Evolutionary conservation across 2,329 filamentous ascomycete species (phyloP).

Genomic region (Xylariaceae sp.): DNA sequence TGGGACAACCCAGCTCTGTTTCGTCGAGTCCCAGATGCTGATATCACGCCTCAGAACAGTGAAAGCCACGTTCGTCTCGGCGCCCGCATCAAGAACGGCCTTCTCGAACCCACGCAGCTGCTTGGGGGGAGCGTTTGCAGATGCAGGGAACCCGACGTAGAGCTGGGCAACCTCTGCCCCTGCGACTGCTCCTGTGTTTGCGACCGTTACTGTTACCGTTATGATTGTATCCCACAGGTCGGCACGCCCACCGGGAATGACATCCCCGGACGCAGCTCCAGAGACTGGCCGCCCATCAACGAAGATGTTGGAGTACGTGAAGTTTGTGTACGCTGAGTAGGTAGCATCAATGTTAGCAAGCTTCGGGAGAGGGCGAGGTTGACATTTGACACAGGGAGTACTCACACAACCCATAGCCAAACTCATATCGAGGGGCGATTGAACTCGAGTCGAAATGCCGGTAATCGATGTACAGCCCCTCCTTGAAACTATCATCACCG

Average conservation of each 20-base stretch:
- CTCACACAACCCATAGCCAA: conserved; percentile 60
- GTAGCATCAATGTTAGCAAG: not conserved
- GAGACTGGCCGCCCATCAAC: conserved; percentile 37
- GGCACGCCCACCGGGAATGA: conserved; percentile 42
- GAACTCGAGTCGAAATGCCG: conserved; percentile 57
- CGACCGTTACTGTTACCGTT: conserved; percentile 57
- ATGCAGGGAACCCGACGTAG: conserved; percentile 44
- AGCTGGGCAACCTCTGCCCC: conserved; percentile 69
- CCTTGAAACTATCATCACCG: conserved; percentile 52
- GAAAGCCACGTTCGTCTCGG: conserved; percentile 48
- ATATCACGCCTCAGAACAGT: conserved; percentile 58
- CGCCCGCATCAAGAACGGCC: conserved; percentile 47
- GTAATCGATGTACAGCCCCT: conserved; percentile 64
- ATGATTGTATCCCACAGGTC: conserved; percentile 46
- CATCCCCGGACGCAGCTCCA: conserved; percentile 39
- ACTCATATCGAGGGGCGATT: conserved; percentile 60
- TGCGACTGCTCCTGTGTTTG: conserved; percentile 59
- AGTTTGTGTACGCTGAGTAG: conserved; percentile 62
- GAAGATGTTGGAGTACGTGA: conserved; percentile 54
- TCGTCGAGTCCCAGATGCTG: conserved; percentile 59
- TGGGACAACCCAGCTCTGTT: conserved; percentile 55
- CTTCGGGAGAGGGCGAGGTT: not conserved
- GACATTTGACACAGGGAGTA: conserved; percentile 4
- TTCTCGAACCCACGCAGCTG: conserved; percentile 65
- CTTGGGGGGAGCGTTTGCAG: conserved; percentile 39